phyloP scores from a whole-genome alignment of 495 filamentous ascomycete genomes.

The Acidiella bohemica region DNA sequence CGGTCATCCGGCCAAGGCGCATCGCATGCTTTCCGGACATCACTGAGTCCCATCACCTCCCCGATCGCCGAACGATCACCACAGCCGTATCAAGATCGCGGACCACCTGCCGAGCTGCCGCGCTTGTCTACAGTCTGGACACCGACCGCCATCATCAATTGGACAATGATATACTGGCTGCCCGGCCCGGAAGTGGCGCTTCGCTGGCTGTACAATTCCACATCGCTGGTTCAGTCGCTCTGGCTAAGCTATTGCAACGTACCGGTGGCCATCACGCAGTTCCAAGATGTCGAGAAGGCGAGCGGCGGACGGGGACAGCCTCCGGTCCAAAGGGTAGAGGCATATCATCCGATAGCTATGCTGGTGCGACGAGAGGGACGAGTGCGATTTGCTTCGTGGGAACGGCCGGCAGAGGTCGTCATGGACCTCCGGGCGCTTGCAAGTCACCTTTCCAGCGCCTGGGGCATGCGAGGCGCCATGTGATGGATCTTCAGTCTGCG shows the following conservation, averaged over 20 bases:
- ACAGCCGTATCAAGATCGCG: no score
- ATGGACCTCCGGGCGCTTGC: slow-evolving; percentile 27
- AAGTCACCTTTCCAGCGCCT: no score
- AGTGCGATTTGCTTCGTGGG: slow-evolving; percentile 25
- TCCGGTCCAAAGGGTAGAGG: slow-evolving; percentile 24
- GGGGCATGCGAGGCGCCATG: no score
- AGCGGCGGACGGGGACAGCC: slow-evolving; percentile 3
- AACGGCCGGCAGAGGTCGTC: slow-evolving; percentile 26
- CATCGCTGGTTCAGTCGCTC: slow-evolving; percentile 1
- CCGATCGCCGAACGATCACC: no score
- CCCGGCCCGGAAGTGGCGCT: slow-evolving; percentile 28
- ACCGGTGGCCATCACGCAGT: slow-evolving; percentile 27
- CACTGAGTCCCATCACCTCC: no score
- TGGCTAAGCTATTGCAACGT: slow-evolving; percentile 21
- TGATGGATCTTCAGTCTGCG: no score
- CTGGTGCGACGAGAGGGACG: slow-evolving; percentile 23
- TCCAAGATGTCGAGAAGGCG: slow-evolving; percentile 11
- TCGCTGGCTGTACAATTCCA: slow-evolving; percentile 23
- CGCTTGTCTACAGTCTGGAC: slow-evolving; percentile 21
- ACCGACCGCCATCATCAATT: slow-evolving; percentile 26
- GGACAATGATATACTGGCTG: slow-evolving; percentile 33
- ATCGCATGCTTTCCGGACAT: no score
- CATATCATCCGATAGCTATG: slow-evolving; percentile 23
- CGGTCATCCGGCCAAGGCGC: neutral
- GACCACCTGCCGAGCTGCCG: slow-evolving; percentile 3